These are phyloP conservation scores for Potentilla sterilis DNA, from an alignment of 306 rosid genomes.

Conservation along the genomic window DNA sequence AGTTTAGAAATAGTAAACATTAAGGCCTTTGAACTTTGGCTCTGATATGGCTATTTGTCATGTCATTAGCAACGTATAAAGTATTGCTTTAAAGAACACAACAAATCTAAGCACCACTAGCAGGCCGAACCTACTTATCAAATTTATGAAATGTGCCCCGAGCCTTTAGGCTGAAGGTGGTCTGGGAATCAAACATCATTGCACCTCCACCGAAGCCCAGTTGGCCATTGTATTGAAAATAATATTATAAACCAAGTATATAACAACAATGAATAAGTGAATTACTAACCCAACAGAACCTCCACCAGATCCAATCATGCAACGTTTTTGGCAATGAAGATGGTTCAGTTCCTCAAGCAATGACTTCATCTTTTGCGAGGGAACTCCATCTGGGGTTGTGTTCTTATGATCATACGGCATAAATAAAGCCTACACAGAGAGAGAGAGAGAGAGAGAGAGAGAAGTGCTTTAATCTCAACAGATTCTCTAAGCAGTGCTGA, in stretches of 20 bases:
- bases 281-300: constrained; percentile 89
- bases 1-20: background rate
- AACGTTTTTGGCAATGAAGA: constrained; percentile 71
- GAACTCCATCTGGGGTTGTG: constrained; percentile 70
- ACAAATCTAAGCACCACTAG: background rate
- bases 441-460: background rate
- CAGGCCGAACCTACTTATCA: background rate
- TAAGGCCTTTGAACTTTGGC: background rate
- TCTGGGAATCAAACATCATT: background rate
- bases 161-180: background rate
- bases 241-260: background rate
- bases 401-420: constrained; percentile 99
- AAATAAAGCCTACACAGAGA: constrained; percentile 71
- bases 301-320: constrained; percentile 96
- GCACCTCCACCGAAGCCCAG: background rate
- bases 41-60: background rate
- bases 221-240: background rate
- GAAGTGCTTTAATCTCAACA: no score
- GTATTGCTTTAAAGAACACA: background rate
- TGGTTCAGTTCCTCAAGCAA: constrained; percentile 79
- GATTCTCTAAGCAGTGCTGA: background rate
- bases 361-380: constrained; percentile 63
- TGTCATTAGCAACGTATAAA: background rate
- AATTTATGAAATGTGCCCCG: background rate
- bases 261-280: background rate